Conservation (phyloP, 768 basidiomycete genomes). For the Hygrophoropsis aurantiaca region DNA sequence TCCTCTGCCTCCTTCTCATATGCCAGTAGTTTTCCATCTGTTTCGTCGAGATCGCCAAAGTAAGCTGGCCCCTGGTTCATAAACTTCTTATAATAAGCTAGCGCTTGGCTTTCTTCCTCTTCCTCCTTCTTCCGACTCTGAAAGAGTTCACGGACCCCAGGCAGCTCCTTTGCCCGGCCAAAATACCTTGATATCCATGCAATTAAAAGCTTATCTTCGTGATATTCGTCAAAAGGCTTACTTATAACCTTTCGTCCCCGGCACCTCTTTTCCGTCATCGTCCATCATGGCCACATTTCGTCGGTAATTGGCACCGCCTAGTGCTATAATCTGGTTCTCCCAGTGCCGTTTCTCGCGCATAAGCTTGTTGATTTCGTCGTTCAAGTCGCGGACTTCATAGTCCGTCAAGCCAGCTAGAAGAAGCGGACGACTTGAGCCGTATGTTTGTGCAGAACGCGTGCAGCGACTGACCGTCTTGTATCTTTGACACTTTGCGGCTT, state of each 20-base stretch:
- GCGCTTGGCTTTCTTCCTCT: conserved; percentile 80
- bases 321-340: conserved; percentile 96
- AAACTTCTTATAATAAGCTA: conserved; percentile 84
- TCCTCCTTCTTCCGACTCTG: conserved; percentile 82
- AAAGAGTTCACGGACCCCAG: conserved; percentile 95
- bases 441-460: not conserved
- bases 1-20: conserved; percentile 74
- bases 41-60: conserved; percentile 90
- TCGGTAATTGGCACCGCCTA: conserved; percentile 95
- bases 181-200: conserved; percentile 69
- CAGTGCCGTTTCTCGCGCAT: conserved; percentile 95
- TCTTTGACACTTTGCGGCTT: conserved; percentile 95
- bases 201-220: not conserved
- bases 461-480: conserved; percentile 78
- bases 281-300: conserved; percentile 92
- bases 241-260: conserved; percentile 98
- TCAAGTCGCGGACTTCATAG: conserved; percentile 93
- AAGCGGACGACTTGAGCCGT: not conserved
- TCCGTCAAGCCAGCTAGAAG: conserved; percentile 82
- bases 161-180: conserved; percentile 93
- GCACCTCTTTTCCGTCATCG: conserved; percentile 94
- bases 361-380: conserved; percentile 96
- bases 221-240: conserved; percentile 35
- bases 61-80: conserved; percentile 84
- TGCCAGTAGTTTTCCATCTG: conserved; percentile 58